A percentile compares a stretch with the other conserved stretches of the same genome.
Conservation (phyloP, 2,329 filamentous ascomycete species). For the Fulvia fulva region DNA sequence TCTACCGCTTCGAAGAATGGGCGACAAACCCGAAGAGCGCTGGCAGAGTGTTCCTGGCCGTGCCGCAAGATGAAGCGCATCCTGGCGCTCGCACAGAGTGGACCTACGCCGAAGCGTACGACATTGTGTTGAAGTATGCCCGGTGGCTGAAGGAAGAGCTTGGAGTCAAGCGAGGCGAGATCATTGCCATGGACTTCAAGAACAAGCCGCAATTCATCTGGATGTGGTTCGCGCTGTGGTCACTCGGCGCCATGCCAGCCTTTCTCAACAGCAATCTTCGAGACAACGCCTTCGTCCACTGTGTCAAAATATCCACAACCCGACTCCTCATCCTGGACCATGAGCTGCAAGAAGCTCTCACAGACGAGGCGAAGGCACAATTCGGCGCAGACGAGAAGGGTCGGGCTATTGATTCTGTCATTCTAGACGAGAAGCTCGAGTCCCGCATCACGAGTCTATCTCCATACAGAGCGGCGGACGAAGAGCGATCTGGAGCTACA, state of each 20-base stretch:
- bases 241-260: constrained; percentile 75
- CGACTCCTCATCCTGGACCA: constrained; percentile 67
- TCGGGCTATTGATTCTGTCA: constrained; percentile 53
- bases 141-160: constrained; percentile 66
- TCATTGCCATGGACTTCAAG: constrained; percentile 76
- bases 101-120: constrained; percentile 74
- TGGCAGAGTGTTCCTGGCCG: constrained; percentile 28
- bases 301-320: constrained; percentile 64
- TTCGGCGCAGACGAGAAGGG: constrained; percentile 45
- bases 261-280: constrained; percentile 85
- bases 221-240: constrained; percentile 73
- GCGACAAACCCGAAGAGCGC: constrained; percentile 54
- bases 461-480: constrained; percentile 31
- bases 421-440: constrained; percentile 60
- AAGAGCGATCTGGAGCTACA: constrained; percentile 27
- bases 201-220: constrained; percentile 78
- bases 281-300: constrained; percentile 68
- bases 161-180: constrained; percentile 63
- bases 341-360: constrained; percentile 52
- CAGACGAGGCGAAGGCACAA: constrained; percentile 47
- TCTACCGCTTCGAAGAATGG: constrained; percentile 68
- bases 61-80: constrained; percentile 26
- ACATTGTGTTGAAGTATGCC: constrained; percentile 66
- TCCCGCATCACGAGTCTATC: constrained; percentile 37
- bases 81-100: constrained; percentile 41